phyloP scores from a whole-genome alignment of 192 early-diverging fungal genomes.

The Coemansia guatemalensis region DNA sequence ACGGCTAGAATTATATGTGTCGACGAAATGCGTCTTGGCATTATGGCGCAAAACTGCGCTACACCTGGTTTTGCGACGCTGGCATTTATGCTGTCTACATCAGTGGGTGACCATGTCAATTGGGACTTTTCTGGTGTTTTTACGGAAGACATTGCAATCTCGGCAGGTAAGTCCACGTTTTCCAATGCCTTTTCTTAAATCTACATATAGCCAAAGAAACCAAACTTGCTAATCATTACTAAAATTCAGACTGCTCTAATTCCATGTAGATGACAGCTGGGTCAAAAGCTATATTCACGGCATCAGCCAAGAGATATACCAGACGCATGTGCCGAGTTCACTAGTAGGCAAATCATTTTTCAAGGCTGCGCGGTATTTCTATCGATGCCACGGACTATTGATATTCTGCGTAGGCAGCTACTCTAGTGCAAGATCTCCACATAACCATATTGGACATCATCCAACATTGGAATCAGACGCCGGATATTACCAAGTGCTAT shows the following conservation, averaged over 20 bases:
- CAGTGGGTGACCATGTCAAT: constrained; percentile 29
- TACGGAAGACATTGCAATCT: constrained; percentile 31
- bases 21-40: constrained; percentile 54
- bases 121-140: constrained; percentile 36
- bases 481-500: constrained; percentile 40
- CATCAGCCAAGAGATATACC: constrained; percentile 55
- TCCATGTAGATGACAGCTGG: constrained; percentile 43
- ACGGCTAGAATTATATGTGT: constrained; percentile 41
- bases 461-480: constrained; percentile 13
- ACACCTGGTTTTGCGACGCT: constrained; percentile 50
- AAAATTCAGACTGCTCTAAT: background rate
- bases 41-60: constrained; percentile 54
- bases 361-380: constrained; percentile 45
- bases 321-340: constrained; percentile 36
- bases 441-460: constrained; percentile 24
- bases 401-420: constrained; percentile 50
- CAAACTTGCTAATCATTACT: background rate
- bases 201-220: too few species aligned
- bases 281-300: constrained; percentile 51
- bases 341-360: constrained; percentile 46
- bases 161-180: constrained; percentile 23
- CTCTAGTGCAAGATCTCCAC: constrained; percentile 11
- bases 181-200: background rate
- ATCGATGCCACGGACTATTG: constrained; percentile 46
- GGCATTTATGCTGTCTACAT: constrained; percentile 47